phyloP scores from a whole-genome alignment of 164 flowering plant species.

The Sedum album region DNA sequence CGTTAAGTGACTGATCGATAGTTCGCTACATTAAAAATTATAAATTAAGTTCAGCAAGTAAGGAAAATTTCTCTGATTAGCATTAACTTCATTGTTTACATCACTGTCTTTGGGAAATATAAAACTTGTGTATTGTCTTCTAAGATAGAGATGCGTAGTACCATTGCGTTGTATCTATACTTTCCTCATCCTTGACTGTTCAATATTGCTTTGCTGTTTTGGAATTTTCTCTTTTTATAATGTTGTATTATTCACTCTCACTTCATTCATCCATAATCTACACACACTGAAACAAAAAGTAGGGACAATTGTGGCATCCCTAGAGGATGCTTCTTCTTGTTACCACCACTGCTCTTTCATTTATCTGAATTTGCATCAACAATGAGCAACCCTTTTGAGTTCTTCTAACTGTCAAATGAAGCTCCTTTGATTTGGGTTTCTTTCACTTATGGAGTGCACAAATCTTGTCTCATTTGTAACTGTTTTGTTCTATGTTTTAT shows the following conservation, averaged over 20 bases:
- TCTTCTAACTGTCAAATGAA: background rate
- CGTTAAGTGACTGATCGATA: no score
- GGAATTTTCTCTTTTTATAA: background rate
- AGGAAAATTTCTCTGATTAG: no score
- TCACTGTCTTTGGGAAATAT: background rate
- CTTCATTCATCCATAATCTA: background rate
- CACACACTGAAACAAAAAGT: background rate
- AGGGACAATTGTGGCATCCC: background rate
- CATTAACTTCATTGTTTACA: background rate
- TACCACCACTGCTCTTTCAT: background rate
- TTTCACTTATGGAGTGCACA: slow-evolving; percentile 13
- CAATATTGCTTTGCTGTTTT: background rate
- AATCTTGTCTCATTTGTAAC: slow-evolving; percentile 15
- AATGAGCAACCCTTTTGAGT: background rate
- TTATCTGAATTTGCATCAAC: background rate
- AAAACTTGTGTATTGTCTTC: background rate
- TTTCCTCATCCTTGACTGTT: background rate
- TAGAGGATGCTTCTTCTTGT: background rate
- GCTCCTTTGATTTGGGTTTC: background rate
- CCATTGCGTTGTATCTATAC: background rate
- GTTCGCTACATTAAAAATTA: no score
- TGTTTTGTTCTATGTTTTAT: slow-evolving; percentile 9
- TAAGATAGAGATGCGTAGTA: background rate
- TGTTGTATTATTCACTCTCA: background rate
- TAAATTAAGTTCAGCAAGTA: no score